Base-by-base conservation (phyloP, 768 basidiomycete species). In the Nidularia pulvinata region DNA sequence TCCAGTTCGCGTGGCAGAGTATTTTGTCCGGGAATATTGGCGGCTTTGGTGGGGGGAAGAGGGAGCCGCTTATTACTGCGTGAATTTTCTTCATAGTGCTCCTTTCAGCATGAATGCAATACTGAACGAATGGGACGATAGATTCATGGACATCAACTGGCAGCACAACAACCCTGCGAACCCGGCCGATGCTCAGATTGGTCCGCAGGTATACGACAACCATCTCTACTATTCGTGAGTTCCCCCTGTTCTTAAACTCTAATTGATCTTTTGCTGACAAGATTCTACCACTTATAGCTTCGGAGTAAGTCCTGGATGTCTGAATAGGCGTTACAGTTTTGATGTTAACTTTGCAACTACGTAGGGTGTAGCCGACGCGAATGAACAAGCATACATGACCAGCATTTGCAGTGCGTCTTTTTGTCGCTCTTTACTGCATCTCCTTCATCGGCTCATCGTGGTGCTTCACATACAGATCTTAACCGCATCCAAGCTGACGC, bases 111-210 rank as follows among this genome's bases (percentile, higher is more conserved):
- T 4, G 25, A 25, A 25, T 25, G 25, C 25, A 25, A 25, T 25
- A 25, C 25, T 25, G 25, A 25, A 25, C 25, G 25, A 4, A 25
- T 25, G 25, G 25, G 25, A 25, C 25, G 30, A 5, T 57, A 92
- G 89, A 58, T 91, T 91, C 64, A 91, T 91, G 89, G 89, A 93
- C 58, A 61, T 88, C 46, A 83, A 81, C 55, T 93, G 91, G 91
- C 91, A 93, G 61, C 67, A 74, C 64, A 77, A 86, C 60, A 76
- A 82, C 66, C 87, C 83, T 14, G 10, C 87, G 5, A 93, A 93
- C 61, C 91, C 91, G 11, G 83, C 85, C 6, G 74, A 83, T 48
- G 89, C 85, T 25, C 77, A 78, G 4, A 77, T 79, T 43, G 91
- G 91, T 1, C 86, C 89, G 10, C 86, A 88, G 59, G 72, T 70